Evolutionary conservation across 2,329 filamentous ascomycete species (phyloP).

Genomic region (Septoria petroselini): DNA sequence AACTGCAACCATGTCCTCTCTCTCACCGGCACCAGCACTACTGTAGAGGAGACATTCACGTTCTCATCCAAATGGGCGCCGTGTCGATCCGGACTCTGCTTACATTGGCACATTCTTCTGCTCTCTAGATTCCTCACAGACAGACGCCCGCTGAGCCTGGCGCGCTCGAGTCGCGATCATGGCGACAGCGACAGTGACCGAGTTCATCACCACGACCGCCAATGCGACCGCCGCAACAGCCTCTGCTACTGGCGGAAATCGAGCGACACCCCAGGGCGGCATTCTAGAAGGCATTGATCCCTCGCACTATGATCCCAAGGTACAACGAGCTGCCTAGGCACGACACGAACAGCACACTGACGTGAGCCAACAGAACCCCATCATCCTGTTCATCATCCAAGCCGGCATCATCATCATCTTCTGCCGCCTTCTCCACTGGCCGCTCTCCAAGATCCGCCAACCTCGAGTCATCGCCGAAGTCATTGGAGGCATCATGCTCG

Average conservation of each 20-base stretch:
- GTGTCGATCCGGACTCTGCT: not conserved
- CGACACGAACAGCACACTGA: conserved; percentile 1
- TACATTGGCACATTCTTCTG: not conserved
- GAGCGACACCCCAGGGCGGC: conserved; percentile 59
- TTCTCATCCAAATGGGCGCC: not conserved
- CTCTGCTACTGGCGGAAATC: conserved; percentile 31
- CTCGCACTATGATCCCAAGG: conserved; percentile 62
- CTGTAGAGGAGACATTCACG: not conserved
- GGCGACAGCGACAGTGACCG: conserved; percentile 25
- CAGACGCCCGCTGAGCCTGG: not conserved
- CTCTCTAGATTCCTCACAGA: not conserved
- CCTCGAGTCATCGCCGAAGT: conserved; percentile 83
- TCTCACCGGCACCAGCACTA: too few relatives aligned
- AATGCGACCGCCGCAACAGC: conserved; percentile 21
- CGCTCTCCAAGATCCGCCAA: conserved; percentile 71
- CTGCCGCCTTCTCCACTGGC: conserved; percentile 71
- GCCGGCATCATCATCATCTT: conserved; percentile 71
- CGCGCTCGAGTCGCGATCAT: conserved; percentile 13
- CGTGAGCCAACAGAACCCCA: conserved; percentile 54
- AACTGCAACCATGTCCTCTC: too few relatives aligned
- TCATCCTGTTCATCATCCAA: conserved; percentile 74
- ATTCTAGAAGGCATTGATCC: conserved; percentile 71
- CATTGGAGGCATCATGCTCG: conserved; percentile 77
- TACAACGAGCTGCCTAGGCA: not conserved
- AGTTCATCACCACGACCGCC: conserved; percentile 24